Percentiles rank a stretch among this genome's conserved stretches.
Evolutionary conservation across 306 rosid genomes (phyloP).

Genomic region (Prunus kanzakura): DNA sequence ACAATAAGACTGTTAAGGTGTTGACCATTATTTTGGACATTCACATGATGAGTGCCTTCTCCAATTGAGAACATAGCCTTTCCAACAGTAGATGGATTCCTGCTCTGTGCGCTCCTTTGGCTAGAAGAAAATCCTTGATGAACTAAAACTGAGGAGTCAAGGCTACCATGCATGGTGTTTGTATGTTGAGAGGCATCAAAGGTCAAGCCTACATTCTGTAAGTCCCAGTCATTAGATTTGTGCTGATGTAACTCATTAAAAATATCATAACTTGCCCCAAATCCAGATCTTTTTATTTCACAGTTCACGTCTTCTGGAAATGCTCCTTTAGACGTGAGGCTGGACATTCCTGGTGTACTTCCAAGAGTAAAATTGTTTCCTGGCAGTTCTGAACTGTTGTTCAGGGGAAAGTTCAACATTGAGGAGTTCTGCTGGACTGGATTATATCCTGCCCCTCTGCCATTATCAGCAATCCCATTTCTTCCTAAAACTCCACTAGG

Average conservation of each 20-base stretch:
- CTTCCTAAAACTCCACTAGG: conserved; percentile 54
- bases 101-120: conserved; percentile 45
- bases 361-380: conserved; percentile 69
- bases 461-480: conserved; percentile 47
- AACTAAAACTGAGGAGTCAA: conserved; percentile 60
- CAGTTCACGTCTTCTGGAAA: conserved; percentile 63
- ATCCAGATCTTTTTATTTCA: conserved; percentile 51
- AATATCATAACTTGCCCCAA: conserved; percentile 64
- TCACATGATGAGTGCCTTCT: conserved; percentile 42
- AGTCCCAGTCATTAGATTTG: conserved; percentile 80
- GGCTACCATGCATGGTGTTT: conserved; percentile 55
- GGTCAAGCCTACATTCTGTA: conserved; percentile 51
- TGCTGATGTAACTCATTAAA: conserved; percentile 71
- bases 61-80: conserved; percentile 52
- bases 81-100: conserved; percentile 40
- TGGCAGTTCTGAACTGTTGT: conserved; percentile 64
- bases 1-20: conserved; percentile 39
- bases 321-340: conserved; percentile 51
- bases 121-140: conserved; percentile 68
- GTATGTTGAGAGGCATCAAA: conserved; percentile 62
- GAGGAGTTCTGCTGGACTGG: conserved; percentile 54
- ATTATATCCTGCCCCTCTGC: conserved; percentile 56
- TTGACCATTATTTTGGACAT: conserved; percentile 50
- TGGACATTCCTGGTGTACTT: conserved; percentile 59
- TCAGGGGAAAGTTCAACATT: conserved; percentile 67